A percentile compares a stretch with the other conserved stretches of the same genome.
Evolutionary conservation across 2,329 filamentous ascomycete species (phyloP).

Genomic region (Venturia asperata): DNA sequence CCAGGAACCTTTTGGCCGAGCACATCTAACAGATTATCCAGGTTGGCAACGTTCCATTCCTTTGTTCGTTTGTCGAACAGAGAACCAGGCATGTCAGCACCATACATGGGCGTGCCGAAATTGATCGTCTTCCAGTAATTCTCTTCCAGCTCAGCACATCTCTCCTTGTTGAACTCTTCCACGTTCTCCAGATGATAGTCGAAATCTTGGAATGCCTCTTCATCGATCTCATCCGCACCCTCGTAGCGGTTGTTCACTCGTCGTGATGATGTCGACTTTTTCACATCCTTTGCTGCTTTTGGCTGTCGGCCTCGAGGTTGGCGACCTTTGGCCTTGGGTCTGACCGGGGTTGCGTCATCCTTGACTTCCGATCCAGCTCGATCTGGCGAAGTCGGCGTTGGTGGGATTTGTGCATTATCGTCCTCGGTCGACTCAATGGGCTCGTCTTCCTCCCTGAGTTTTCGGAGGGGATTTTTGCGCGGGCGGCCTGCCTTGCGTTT

Average conservation of each 20-base stretch:
- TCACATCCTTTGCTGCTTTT: slow-evolving; percentile 26
- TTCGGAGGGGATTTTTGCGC: slow-evolving; percentile 29
- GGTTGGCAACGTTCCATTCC: slow-evolving; percentile 88
- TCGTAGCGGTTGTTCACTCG: slow-evolving; percentile 80
- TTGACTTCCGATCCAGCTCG: slow-evolving; percentile 28
- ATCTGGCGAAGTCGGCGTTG: slow-evolving; percentile 43
- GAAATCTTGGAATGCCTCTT: slow-evolving; percentile 83
- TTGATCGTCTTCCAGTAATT: slow-evolving; percentile 97
- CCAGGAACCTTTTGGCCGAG: slow-evolving; percentile 92
- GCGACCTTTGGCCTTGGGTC: slow-evolving; percentile 25
- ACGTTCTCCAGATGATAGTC: slow-evolving; percentile 79
- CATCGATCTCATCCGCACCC: slow-evolving; percentile 71
- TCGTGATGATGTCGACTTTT: slow-evolving; percentile 68
- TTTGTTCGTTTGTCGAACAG: slow-evolving; percentile 82
- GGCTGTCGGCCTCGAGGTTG: slow-evolving; percentile 50
- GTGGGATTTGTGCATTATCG: slow-evolving; percentile 30
- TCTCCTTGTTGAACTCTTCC: slow-evolving; percentile 81
- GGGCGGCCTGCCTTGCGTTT: slow-evolving; percentile 47
- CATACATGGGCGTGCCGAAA: slow-evolving; percentile 90
- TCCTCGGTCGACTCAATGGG: slow-evolving; percentile 31
- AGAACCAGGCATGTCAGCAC: slow-evolving; percentile 91
- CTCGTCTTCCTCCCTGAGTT: slow-evolving; percentile 34
- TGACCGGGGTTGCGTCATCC: slow-evolving; percentile 48
- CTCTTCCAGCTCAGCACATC: slow-evolving; percentile 89
- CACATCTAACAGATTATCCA: slow-evolving; percentile 88